A percentile compares a stretch with the other conserved stretches of the same genome.
Evolutionary conservation across 208 protist species (phyloP).

Genomic region (Acanthamoeba castellanii): DNA sequence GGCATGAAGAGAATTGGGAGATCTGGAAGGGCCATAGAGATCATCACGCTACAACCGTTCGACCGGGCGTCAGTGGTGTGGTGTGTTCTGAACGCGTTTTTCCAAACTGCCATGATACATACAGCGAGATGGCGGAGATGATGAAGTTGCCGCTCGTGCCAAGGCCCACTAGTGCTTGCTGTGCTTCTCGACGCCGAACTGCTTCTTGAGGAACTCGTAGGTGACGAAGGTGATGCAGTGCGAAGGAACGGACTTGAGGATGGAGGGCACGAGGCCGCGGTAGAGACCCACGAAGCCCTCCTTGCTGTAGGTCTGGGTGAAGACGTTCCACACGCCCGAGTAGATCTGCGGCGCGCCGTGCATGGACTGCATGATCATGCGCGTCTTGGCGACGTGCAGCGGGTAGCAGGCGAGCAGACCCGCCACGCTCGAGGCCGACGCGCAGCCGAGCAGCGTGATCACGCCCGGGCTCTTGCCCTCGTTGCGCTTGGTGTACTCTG

Average conservation of each 20-base stretch:
- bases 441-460: conserved; percentile 52
- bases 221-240: conserved; percentile 76
- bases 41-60: no score
- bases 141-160: background rate
- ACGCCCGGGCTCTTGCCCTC: conserved; percentile 21
- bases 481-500: conserved; percentile 58
- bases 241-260: conserved; percentile 78
- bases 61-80: no score
- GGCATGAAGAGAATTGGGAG: no score
- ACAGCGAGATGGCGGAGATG: no score
- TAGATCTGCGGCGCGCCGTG: conserved; percentile 66
- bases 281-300: conserved; percentile 79
- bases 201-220: conserved; percentile 78
- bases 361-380: conserved; percentile 79
- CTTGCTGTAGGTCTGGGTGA: conserved; percentile 70
- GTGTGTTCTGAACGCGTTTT: no score
- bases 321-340: conserved; percentile 66
- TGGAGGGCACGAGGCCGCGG: conserved; percentile 78
- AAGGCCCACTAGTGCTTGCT: conserved; percentile 44
- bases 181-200: conserved; percentile 75
- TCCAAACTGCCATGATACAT: no score
- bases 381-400: conserved; percentile 80
- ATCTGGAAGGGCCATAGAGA: no score
- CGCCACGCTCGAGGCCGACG: conserved; percentile 61
- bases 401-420: conserved; percentile 77